A percentile compares a stretch with the other conserved stretches of the same genome.
These are phyloP conservation scores for Tolypocladium tundrense DNA, from an alignment of 2,329 filamentous ascomycete genomes.

Conservation along the genomic window DNA sequence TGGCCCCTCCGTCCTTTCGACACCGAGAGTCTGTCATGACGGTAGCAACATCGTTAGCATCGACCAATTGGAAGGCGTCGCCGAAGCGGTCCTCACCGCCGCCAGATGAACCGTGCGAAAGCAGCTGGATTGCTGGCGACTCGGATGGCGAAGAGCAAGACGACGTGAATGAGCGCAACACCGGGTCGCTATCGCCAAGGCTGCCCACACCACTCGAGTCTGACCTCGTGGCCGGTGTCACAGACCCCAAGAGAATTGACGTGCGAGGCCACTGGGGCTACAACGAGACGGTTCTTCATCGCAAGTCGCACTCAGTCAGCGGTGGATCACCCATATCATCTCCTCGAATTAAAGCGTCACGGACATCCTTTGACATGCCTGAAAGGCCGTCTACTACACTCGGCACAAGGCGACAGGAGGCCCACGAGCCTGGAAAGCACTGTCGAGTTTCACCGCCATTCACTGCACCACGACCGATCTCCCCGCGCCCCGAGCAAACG, in stretches of 20 bases:
- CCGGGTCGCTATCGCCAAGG: constrained; percentile 16
- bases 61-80: constrained; percentile 15
- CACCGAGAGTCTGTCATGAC: constrained; percentile 25
- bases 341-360: constrained; percentile 5
- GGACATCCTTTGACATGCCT: constrained; percentile 11
- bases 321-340: constrained; percentile 3
- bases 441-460: neutral
- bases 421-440: neutral
- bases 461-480: neutral
- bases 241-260: neutral
- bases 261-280: neutral
- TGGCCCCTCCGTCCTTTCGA: constrained; percentile 21
- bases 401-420: neutral
- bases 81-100: constrained; percentile 12
- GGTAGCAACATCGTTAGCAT: constrained; percentile 24
- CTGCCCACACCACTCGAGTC: constrained; percentile 16
- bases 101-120: constrained; percentile 10
- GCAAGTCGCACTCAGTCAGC: constrained; percentile 14
- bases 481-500: neutral
- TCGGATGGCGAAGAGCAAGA: constrained; percentile 20
- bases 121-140: constrained; percentile 28
- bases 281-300: constrained; percentile 5
- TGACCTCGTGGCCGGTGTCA: constrained; percentile 3
- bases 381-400: neutral
- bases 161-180: constrained; percentile 4